phyloP scores from a whole-genome alignment of 2,329 filamentous ascomycete species.

The Myriosclerotinia scirpicola region DNA sequence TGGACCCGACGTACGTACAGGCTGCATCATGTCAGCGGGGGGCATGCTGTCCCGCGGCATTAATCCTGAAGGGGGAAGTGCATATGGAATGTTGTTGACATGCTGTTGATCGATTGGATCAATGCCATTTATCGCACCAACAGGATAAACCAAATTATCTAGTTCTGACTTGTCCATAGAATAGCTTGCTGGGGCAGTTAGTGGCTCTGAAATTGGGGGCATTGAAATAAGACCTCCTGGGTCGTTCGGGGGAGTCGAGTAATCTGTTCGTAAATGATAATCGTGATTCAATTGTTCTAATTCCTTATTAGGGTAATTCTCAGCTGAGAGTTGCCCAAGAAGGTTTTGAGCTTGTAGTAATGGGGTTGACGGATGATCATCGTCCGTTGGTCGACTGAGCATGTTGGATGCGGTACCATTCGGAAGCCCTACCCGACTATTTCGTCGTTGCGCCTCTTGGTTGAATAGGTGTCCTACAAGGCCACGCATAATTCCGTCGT shows the following conservation, averaged over 20 bases:
- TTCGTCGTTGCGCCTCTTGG: constrained; percentile 63
- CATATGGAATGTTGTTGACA: constrained; percentile 90
- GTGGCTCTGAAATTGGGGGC: constrained; percentile 47
- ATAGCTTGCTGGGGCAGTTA: constrained; percentile 45
- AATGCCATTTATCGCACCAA: constrained; percentile 86
- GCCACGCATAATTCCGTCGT: constrained; percentile 69
- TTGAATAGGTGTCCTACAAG: constrained; percentile 67
- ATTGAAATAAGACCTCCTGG: constrained; percentile 31
- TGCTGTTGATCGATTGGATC: constrained; percentile 94
- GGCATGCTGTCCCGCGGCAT: constrained; percentile 49
- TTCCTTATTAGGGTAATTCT: constrained; percentile 63
- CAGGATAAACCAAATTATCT: constrained; percentile 81
- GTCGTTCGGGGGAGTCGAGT: constrained; percentile 39
- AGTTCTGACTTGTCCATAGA: constrained; percentile 52
- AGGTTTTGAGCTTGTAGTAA: constrained; percentile 67
- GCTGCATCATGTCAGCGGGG: constrained; percentile 48
- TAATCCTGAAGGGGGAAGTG: constrained; percentile 56
- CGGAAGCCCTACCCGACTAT: constrained; percentile 51
- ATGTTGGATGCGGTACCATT: constrained; percentile 40
- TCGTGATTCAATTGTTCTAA: constrained; percentile 60
- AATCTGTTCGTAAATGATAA: constrained; percentile 37
- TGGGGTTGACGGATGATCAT: constrained; percentile 66
- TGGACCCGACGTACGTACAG: constrained; percentile 43
- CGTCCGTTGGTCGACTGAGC: constrained; percentile 39
- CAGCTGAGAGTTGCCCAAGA: constrained; percentile 63